A percentile compares a stretch with the other conserved stretches of the same genome.
These are phyloP conservation scores for Beauveria scarabaeidicola DNA, from an alignment of 2,329 filamentous ascomycete species.

Conservation along the genomic window DNA sequence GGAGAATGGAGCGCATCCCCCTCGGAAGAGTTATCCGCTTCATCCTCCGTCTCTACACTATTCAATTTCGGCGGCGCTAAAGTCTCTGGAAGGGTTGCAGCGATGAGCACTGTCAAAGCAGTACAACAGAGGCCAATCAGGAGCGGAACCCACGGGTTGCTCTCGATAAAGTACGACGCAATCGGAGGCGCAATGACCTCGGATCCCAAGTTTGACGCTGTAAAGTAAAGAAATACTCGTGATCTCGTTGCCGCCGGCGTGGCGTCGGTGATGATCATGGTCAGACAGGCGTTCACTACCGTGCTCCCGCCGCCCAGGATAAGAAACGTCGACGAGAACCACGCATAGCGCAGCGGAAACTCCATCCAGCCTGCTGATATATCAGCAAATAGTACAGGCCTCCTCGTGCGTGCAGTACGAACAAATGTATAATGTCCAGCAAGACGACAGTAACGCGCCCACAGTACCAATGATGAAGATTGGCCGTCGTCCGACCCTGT, in stretches of 20 bases:
- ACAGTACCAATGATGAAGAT: neutral
- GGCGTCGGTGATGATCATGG: conserved; percentile 9
- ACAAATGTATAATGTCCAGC: conserved; percentile 7
- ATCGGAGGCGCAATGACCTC: conserved; percentile 8
- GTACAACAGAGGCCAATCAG: conserved; percentile 2
- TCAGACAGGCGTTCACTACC: neutral
- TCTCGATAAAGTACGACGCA: conserved; percentile 10
- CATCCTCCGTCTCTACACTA: neutral
- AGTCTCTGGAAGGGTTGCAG: neutral
- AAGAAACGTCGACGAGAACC: conserved; percentile 7
- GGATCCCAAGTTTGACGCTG: conserved; percentile 68
- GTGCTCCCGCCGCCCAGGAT: conserved; percentile 5
- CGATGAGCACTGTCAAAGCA: neutral
- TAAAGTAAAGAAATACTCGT: conserved; percentile 67
- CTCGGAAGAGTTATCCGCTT: neutral
- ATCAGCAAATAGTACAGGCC: neutral
- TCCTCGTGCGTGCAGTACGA: neutral
- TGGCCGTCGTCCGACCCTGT: neutral
- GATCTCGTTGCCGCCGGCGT: neutral
- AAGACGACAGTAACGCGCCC: neutral
- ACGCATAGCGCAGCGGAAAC: neutral
- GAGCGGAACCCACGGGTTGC: conserved; percentile 3
- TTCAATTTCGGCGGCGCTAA: neutral
- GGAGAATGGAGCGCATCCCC: neutral
- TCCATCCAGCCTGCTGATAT: conserved; percentile 1